These are phyloP conservation scores for Fusarium sp. DNA, from an alignment of 2,329 filamentous ascomycete genomes.

Conservation along the genomic window DNA sequence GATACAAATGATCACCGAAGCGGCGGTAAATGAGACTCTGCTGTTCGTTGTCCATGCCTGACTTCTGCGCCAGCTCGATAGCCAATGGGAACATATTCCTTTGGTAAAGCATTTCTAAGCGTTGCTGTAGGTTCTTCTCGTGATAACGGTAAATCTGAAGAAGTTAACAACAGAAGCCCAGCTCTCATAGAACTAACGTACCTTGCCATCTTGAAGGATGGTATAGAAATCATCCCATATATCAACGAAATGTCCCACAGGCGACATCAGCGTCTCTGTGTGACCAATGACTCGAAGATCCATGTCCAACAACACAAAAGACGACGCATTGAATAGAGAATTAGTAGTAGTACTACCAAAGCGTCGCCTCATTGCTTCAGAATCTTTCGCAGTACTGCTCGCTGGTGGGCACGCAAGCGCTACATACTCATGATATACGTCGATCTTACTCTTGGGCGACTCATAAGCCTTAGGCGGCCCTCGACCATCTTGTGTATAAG, in stretches of 20 bases:
- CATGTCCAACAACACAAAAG: constrained; percentile 91
- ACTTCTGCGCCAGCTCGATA: constrained; percentile 92
- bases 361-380: constrained; percentile 74
- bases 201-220: constrained; percentile 93
- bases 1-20: constrained; percentile 94
- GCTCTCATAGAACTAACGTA: constrained; percentile 53
- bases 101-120: constrained; percentile 93
- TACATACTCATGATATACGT: constrained; percentile 86
- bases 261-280: constrained; percentile 84
- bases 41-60: constrained; percentile 81
- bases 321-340: constrained; percentile 86
- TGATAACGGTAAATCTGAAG: constrained; percentile 84
- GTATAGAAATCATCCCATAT: constrained; percentile 94
- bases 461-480: constrained; percentile 93
- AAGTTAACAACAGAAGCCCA: constrained; percentile 28
- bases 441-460: constrained; percentile 85
- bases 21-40: constrained; percentile 93
- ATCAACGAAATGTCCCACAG: constrained; percentile 82
- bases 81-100: constrained; percentile 92
- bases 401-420: constrained; percentile 84
- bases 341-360: constrained; percentile 80
- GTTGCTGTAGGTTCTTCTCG: constrained; percentile 90
- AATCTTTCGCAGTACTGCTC: constrained; percentile 64
- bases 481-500: constrained; percentile 86
- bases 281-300: constrained; percentile 91